Base-by-base conservation (phyloP, 306 rosid genomes). In the apple (Malus domestica) region DNA sequence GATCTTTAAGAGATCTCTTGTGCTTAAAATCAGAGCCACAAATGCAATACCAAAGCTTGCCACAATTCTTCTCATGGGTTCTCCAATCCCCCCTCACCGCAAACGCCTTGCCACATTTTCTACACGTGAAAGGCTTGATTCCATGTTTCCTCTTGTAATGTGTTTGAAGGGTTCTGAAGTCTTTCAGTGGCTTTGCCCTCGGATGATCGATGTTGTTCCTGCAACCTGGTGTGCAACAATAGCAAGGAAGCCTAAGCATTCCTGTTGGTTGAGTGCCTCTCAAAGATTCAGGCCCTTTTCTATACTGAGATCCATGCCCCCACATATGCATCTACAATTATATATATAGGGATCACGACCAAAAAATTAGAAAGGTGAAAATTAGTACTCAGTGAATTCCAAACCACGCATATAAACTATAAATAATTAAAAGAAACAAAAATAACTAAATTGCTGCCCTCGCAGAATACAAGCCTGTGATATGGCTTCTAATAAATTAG, bases 271-370 rank as follows among this genome's bases (percentile, higher is more conserved):
- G 98, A 3, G 93, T 94, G 1, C 98, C 98, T 45, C 98, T 82
- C n/a, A 94, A 88, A 2, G 98, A 94, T 70, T 94, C 98, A 1
- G 98, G 97, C 59, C 98, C 98, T 84, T 92, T 92, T 86, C 98
- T 87, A 73, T 94, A 94, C 35, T 94, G 97, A 42, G 98, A 94
- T 55, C 98, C 98, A 83, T 94, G 98, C 86, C 98, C 98, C 98
- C 98, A 94, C 98, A 94, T 94, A 81, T 94, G 98, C 98, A 94
- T 94, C 98, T 94, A 64, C 58, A 60, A 8, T 73, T 20, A 33
- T n/a, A 40, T 70, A 25, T 15, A 74, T 35, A 73, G 42, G 13
- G 16, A 7, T 9, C 19, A 63, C n/a, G 35, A 61, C 29, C 19
- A 27, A 27, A 23, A 61, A 23, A 27, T 23, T 27, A 61, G 23